Evolutionary conservation across 1,284 basidiomycete genomes (phyloP).

Genomic region (Pterula multifida): DNA sequence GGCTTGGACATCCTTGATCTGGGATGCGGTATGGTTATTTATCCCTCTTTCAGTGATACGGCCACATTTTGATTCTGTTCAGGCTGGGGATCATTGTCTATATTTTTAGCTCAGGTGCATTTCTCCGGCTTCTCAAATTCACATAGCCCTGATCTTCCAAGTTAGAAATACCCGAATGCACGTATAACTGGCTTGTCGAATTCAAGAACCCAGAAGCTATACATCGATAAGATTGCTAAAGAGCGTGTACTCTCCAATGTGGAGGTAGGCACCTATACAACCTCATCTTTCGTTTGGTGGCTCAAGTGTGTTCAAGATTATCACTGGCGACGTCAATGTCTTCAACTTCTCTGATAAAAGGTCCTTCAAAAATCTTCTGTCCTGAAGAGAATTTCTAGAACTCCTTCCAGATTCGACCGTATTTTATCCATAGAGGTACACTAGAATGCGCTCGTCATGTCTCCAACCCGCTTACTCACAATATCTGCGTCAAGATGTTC

Average conservation of each 20-base stretch:
- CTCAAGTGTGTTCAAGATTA: slow-evolving; percentile 26
- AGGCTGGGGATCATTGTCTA: slow-evolving; percentile 66
- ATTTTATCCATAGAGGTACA: slow-evolving; percentile 61
- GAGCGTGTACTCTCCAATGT: slow-evolving; percentile 46
- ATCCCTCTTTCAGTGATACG: not conserved
- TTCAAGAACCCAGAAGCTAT: slow-evolving; percentile 56
- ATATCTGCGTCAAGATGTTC: slow-evolving; percentile 40
- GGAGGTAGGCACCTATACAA: slow-evolving; percentile 21
- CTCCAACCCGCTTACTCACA: no score
- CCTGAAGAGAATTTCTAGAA: not conserved
- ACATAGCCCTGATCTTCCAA: not conserved
- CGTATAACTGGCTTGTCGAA: slow-evolving; percentile 60
- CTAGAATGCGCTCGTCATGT: not conserved
- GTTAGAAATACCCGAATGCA: slow-evolving; percentile 55
- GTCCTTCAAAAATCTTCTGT: slow-evolving; percentile 21
- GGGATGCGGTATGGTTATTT: slow-evolving; percentile 43
- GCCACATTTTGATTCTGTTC: slow-evolving; percentile 1
- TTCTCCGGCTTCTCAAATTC: not conserved
- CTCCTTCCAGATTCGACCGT: slow-evolving; percentile 48
- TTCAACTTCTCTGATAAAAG: slow-evolving; percentile 44
- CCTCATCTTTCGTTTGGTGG: not conserved
- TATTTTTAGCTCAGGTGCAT: slow-evolving; percentile 55
- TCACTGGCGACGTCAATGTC: slow-evolving; percentile 64
- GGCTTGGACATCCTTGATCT: slow-evolving; percentile 62
- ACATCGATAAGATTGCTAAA: slow-evolving; percentile 51